Base-by-base conservation (phyloP, 2,329 filamentous ascomycete species). In the Dactylellina sp. region DNA sequence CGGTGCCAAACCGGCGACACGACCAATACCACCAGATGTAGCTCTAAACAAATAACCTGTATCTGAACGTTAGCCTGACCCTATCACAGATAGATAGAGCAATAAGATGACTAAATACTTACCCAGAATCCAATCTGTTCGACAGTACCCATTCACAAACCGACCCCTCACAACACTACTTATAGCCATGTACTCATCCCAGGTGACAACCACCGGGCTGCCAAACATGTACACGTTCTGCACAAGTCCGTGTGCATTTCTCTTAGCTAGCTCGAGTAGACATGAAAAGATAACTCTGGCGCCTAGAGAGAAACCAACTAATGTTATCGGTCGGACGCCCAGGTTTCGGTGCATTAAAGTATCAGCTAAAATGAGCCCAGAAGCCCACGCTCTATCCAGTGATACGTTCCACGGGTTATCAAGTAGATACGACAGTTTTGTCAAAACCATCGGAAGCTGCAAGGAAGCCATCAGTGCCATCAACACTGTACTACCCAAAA, bases 1-100 rank as follows among this genome's bases (percentile, higher is more conserved):
- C 7, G 88, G 85, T 79, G 97, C 90, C 0, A 98, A 83, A 0
- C 93, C 94, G 0, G 70, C 95, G 0, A 93, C 93, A 39, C 97
- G 87, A 2, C 93, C 93, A 42, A 91, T 85, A 44, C 93, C 89
- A 80, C 97, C 95, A 77, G 90, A 91, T 1, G 95, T 99, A 44
- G 97, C 87, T 12, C 95, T 91, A 85, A 99, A 99, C 0, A 99
- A 87, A 80, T 99, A 99, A 12, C 88, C 85, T 83, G 61, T 11
- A 24, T 11, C 16, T 14, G 22, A 35, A 28, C n/a, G 57, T 61
- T 42, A 39, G 14, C 37, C 37, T n/a, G 20, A 22, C 12, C 39
- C 11, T 35, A 46, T 55, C 16, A 5, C 5, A 22, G 44, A n/a
- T 1, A 44, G 28, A 53, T 24, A 24, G 18, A 11, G 6, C 14